Base-by-base conservation (phyloP, 495 filamentous ascomycete genomes). In the Haplographium delicatum region DNA sequence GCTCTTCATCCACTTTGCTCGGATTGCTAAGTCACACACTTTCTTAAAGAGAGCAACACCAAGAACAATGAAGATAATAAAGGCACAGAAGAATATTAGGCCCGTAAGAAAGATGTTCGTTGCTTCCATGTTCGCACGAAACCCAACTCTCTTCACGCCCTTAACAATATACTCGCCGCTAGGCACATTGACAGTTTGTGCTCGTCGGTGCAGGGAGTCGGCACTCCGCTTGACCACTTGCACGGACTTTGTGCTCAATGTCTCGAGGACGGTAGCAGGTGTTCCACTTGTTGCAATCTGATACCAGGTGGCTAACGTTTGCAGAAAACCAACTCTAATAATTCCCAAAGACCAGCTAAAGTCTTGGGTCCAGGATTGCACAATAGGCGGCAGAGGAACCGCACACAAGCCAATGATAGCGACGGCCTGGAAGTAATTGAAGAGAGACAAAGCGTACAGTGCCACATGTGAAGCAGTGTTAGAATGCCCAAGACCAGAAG, bases 331-430 rank as follows among this genome's bases (percentile, higher is more conserved):
- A 50, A 96, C 76, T 43, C 77, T 78, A 62, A 96, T 91, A 63
- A 96, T 89, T 56, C 91, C 91, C 87, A 96, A 89, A 64, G 84
- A 89, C 91, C 91, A 96, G 64, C 89, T 83, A 71, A 96, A 96
- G 63, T 96, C 90, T 71, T 96, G 91, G 0, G 90, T 95, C 91
- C 91, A 96, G 0, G 91, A 74, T 59, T 84, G 76, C 30, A 94
- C 91, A 42, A 94, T 85, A 0, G 91, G 91, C 2, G 91, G 91
- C 44, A 95, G 79, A 16, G 75, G 74, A 18, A 96, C 84, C 11
- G 84, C 76, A 20, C 79, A 84, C 73, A 95, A 85, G 42, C 90
- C 91, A 53, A 95, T 74, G 67, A 96, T 88, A 13, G 91, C 90
- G 63, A 96, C 90, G 13, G 86, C 81, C 65, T 96, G 91, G 75